Base-by-base conservation (phyloP, 1,139 yeast genomes). In the Geotrichum fermentans region DNA sequence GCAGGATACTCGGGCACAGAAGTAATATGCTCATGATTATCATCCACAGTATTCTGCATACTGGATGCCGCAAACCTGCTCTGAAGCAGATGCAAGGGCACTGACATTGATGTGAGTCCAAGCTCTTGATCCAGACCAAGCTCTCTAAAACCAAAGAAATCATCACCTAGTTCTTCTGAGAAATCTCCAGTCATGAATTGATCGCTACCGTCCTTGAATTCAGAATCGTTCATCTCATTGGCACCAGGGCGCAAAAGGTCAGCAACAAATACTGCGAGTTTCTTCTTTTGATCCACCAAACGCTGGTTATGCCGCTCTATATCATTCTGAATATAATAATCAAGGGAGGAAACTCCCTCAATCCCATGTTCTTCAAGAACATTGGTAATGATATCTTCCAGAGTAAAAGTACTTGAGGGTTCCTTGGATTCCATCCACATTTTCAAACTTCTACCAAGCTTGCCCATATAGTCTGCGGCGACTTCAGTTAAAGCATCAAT, bases 101-200 rank as follows among this genome's bases (percentile, higher is more conserved):
- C 89, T 0, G 96, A 79, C 4, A 89, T 77, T 29, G 92, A 83
- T 49, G 90, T 70, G 65, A 90, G 72, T n/a, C 94, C 90, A 65
- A 87, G 83, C 64, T 94, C 99, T 61, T 83, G 86, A 61, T 92
- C 98, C 55, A 94, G 72, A 0, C 98, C 98, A 43, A 94, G 73
- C 58, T 90, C 97, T 61, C 79, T 84, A 71, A 94, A 94, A 0
- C 99, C 99, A 70, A 94, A 94, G 74, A 90, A 92, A 68, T 94
- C 99, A 46, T 71, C 75, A 13, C 98, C 98, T 45, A 92, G 72
- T 55, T 89, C 96, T 60, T 80, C 84, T 1, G 96, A 83, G 63
- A 92, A 94, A 60, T 89, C 97, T 52, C 99, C 99, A 18, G 94
- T 86, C 58, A 90, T 71, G 61, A 90, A 92, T 64, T 90, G 96